Evolutionary conservation across 2,329 filamentous ascomycete genomes (phyloP).

Genomic region (Gnomoniopsis sp.): DNA sequence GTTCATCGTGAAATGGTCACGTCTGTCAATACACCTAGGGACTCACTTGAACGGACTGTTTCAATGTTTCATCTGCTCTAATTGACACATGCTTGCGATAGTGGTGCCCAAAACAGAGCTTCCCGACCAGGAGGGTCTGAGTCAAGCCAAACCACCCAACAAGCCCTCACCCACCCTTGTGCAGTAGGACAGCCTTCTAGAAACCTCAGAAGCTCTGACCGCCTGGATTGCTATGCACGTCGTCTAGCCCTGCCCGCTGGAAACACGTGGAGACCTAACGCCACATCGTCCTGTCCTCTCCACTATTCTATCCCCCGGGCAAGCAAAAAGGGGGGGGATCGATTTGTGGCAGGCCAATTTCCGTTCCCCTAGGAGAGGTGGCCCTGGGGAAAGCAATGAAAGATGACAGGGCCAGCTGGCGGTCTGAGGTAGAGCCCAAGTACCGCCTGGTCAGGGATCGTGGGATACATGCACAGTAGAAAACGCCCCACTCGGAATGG

Average conservation of each 20-base stretch:
- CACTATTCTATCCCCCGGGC: background rate
- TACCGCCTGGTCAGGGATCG: background rate
- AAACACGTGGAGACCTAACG: slow-evolving; percentile 7
- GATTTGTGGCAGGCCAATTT: background rate
- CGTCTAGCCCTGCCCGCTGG: background rate
- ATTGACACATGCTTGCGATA: background rate
- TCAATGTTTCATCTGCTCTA: no score
- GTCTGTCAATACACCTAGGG: no score
- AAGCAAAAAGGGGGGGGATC: background rate
- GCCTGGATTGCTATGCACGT: background rate
- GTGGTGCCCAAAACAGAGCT: background rate
- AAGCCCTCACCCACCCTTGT: background rate
- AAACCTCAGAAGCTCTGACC: slow-evolving; percentile 5
- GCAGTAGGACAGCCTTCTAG: background rate
- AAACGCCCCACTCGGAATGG: slow-evolving; percentile 12
- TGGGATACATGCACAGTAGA: background rate
- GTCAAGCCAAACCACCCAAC: background rate
- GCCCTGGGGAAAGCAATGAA: background rate
- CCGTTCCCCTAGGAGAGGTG: background rate
- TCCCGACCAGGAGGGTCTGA: background rate
- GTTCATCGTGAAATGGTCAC: no score
- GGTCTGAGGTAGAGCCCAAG: background rate
- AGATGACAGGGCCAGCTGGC: background rate
- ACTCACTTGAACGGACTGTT: no score
- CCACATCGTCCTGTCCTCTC: background rate